Base-by-base conservation (phyloP, 495 filamentous ascomycete genomes). In the Choiromyces venosus region DNA sequence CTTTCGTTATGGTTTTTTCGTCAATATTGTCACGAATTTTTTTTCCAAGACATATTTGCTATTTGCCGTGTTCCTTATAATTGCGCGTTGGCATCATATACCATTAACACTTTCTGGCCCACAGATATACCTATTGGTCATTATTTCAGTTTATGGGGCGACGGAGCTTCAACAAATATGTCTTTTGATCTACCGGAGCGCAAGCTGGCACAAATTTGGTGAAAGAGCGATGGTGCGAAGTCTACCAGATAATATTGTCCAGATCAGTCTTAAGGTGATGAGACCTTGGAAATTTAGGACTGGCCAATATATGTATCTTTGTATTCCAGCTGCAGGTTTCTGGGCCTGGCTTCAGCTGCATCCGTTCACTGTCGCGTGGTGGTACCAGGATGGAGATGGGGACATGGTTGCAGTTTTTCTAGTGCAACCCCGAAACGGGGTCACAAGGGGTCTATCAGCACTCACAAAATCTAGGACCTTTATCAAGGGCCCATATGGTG, bases 401-500 rank as follows among this genome's bases (percentile, higher is more conserved):
- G 35, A 71, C 35, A 72, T 75, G 14, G 78, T 81, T 18, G 79
- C 67, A 36, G 72, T 83, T 66, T 65, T 84, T 25, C 72, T 83
- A 52, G 79, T 70, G 25, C 44, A 80, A 65, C 75, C 82, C 21
- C 76, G 75, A 35, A 71, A 71, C 8, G 82, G 82, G 25, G 83
- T 84, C 56, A 84, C 80, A 6, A 77, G 68, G 38, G 81, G 75
- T 64, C 46, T 82, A 1, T 19, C n/a, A n/a, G n/a, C n/a, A n/a
- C n/a, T n/a, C n/a, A n/a, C n/a, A n/a, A n/a, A n/a, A n/a, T n/a
- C n/a, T 74, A 46, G 65, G 76, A 80, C 79, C 19, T 82, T 79
- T 75, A 82, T 84, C 36, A 79, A 84, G 73, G 78, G 83, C 12
- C 83, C 81, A n/a, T 84, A 82, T 79, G 81, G 83, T 33, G 33